A percentile compares a stretch with the other conserved stretches of the same genome.
Conservation (phyloP, 2,329 filamentous ascomycete species). For the Cladorrhinum sp. region DNA sequence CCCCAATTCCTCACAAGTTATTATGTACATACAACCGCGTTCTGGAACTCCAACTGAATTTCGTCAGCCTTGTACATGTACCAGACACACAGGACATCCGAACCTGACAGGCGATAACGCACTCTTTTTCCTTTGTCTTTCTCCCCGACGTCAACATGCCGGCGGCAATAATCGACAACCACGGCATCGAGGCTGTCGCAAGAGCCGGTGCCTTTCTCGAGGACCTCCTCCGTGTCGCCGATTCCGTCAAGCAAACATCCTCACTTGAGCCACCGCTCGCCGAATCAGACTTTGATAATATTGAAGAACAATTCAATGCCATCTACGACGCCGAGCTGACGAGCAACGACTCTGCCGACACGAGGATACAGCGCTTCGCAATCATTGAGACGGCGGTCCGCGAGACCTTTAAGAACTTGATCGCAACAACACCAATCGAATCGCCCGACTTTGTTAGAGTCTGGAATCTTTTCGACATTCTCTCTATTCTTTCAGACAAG, state of each 20-base stretch:
- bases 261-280: slow-evolving; percentile 72
- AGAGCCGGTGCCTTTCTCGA: slow-evolving; percentile 54
- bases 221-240: slow-evolving; percentile 58
- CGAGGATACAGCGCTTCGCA: slow-evolving; percentile 57
- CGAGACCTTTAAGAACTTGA: slow-evolving; percentile 72
- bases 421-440: slow-evolving; percentile 72
- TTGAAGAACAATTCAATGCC: slow-evolving; percentile 44
- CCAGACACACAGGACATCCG: neutral
- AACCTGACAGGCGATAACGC: neutral
- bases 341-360: slow-evolving; percentile 32
- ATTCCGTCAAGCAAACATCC: slow-evolving; percentile 54
- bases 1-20: neutral
- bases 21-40: neutral
- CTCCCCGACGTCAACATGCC: slow-evolving; percentile 44
- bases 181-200: slow-evolving; percentile 52
- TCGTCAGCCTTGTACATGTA: slow-evolving; percentile 9
- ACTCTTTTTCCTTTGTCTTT: neutral
- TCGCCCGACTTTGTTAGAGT: slow-evolving; percentile 75
- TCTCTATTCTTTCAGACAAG: slow-evolving; percentile 83
- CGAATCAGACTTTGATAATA: slow-evolving; percentile 60
- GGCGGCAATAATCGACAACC: slow-evolving; percentile 42
- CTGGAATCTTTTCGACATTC: slow-evolving; percentile 91
- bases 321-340: slow-evolving; percentile 37
- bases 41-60: neutral
- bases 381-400: slow-evolving; percentile 82